Percentiles rank a stretch among this genome's conserved stretches.
These are phyloP conservation scores for Leishmania mexicana DNA, from an alignment of 208 protist genomes.

Conservation along the genomic window DNA sequence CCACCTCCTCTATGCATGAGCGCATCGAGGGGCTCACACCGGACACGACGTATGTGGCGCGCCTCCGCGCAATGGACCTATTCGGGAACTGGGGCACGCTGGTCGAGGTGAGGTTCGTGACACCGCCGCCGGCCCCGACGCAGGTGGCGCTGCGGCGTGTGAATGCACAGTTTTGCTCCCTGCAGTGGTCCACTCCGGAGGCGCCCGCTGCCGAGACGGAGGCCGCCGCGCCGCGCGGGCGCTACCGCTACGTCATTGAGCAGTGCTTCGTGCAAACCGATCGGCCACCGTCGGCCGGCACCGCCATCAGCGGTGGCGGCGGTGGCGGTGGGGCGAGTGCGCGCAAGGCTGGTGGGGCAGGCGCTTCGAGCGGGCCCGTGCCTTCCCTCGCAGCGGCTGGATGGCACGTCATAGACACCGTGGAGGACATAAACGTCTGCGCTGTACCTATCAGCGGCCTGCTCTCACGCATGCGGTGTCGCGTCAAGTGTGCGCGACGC, in stretches of 20 bases:
- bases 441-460: conserved; percentile 62
- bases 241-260: conserved; percentile 85
- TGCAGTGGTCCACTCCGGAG: conserved; percentile 75
- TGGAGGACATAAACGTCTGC: conserved; percentile 69
- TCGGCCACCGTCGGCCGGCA: background rate
- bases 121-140: conserved; percentile 68
- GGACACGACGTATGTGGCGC: conserved; percentile 69
- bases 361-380: conserved; percentile 4
- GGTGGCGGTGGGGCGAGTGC: conserved; percentile 6
- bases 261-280: conserved; percentile 35
- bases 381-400: conserved; percentile 19
- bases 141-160: conserved; percentile 70
- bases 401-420: conserved; percentile 81
- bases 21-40: conserved; percentile 42
- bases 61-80: conserved; percentile 78
- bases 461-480: conserved; percentile 74
- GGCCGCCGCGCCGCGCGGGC: background rate
- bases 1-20: conserved; percentile 14
- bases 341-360: conserved; percentile 17
- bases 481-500: conserved; percentile 67
- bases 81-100: conserved; percentile 75
- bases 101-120: conserved; percentile 64
- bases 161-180: conserved; percentile 76
- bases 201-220: background rate
- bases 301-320: background rate